Conservation (phyloP, 169 alveolate genomes). For the Eimeria praecox region DNA sequence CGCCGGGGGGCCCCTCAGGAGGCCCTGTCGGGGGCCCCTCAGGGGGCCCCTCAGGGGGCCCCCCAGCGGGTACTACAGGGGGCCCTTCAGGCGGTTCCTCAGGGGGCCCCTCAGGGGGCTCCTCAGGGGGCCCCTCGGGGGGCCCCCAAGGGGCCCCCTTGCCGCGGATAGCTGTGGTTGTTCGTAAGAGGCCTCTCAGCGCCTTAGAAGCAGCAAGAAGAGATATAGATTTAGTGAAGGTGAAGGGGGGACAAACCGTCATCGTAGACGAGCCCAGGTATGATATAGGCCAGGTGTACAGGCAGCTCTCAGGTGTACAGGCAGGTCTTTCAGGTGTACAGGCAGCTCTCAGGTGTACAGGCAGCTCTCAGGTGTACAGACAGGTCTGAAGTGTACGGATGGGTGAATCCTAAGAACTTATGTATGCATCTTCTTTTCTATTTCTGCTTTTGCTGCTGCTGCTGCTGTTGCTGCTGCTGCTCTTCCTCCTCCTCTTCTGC, state of each 20-base stretch:
- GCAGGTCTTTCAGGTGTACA: background rate
- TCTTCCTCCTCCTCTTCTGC: background rate
- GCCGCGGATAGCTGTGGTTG: slow-evolving; percentile 85
- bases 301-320: background rate
- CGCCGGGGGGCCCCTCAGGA: too few relatives aligned
- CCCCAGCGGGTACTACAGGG: slow-evolving; percentile 63
- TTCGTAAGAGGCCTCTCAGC: slow-evolving; percentile 87
- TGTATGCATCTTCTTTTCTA: too few relatives aligned
- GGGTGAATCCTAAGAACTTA: too few relatives aligned
- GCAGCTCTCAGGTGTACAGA: background rate
- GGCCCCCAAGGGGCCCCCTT: slow-evolving; percentile 30
- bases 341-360: background rate
- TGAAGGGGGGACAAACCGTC: slow-evolving; percentile 51
- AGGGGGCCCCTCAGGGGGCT: background rate
- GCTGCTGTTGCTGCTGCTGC: background rate
- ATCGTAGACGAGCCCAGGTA: slow-evolving; percentile 81
- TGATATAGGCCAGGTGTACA: background rate
- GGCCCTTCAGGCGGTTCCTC: too few relatives aligned
- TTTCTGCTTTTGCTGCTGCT: too few relatives aligned
- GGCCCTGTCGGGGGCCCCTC: background rate
- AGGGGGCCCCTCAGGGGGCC: slow-evolving; percentile 83
- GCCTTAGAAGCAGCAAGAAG: slow-evolving; percentile 52
- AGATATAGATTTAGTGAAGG: slow-evolving; percentile 68
- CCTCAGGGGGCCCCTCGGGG: background rate
- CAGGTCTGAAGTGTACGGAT: background rate